Evolutionary conservation across 208 protist genomes (phyloP).

Genomic region (Entamoeba invadens): DNA sequence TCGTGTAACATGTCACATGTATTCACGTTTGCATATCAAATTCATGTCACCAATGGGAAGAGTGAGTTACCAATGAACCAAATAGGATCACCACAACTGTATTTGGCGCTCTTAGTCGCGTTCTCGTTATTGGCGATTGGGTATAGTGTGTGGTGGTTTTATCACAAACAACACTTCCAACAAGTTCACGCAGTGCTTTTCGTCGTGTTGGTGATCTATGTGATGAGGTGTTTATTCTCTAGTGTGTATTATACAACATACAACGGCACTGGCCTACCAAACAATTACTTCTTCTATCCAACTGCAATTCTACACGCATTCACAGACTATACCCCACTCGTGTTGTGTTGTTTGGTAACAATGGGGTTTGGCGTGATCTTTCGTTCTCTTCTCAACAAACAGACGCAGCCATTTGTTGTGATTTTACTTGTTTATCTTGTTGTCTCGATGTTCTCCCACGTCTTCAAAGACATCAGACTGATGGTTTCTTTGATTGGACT

Average conservation of each 20-base stretch:
- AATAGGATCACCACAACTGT: background rate
- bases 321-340: background rate
- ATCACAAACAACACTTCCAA: background rate
- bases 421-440: background rate
- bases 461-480: background rate
- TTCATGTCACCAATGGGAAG: background rate
- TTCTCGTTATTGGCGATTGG: background rate
- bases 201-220: background rate
- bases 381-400: background rate
- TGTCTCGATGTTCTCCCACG: background rate
- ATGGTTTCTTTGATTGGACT: background rate
- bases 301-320: background rate
- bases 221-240: background rate
- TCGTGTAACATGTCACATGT: background rate
- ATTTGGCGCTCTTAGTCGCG: background rate
- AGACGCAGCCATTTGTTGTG: background rate
- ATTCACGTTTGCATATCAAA: background rate
- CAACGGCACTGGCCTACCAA: background rate
- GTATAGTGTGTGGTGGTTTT: background rate
- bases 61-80: background rate
- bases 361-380: background rate
- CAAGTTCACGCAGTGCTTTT: background rate
- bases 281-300: background rate
- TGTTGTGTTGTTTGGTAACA: background rate
- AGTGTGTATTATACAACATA: background rate